phyloP scores from a whole-genome alignment of 2,329 filamentous ascomycete genomes.

The Sporothrix humicola region DNA sequence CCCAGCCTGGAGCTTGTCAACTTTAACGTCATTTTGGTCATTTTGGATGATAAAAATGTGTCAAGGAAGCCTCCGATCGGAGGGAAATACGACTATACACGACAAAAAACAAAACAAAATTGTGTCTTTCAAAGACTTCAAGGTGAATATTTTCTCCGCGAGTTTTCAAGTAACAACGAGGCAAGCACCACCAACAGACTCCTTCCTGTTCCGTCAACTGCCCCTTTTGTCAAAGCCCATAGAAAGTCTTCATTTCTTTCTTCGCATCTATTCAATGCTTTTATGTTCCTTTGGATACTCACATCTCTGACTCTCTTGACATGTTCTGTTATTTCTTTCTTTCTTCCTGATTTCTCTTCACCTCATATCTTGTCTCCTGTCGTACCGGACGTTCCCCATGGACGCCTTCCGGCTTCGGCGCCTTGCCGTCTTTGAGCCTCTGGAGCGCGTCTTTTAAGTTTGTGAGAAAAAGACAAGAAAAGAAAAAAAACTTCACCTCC shows the following conservation, averaged over 20 bases:
- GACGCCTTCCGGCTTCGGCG: constrained; percentile 30
- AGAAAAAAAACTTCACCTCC: neutral
- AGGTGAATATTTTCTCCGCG: neutral
- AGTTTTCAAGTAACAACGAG: neutral
- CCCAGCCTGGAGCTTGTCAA: neutral
- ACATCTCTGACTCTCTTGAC: no score
- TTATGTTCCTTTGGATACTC: no score
- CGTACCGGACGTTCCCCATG: constrained; percentile 30
- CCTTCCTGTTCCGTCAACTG: neutral
- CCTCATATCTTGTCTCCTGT: constrained; percentile 1
- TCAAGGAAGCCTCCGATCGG: constrained; percentile 26
- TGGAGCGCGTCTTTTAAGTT: neutral
- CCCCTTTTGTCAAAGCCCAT: neutral
- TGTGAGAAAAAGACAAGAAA: neutral
- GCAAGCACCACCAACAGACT: neutral
- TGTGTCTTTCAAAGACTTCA: no score
- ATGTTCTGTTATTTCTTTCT: no score
- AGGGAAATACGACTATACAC: neutral
- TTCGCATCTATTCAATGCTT: neutral
- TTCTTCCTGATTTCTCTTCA: neutral
- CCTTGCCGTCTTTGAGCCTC: neutral
- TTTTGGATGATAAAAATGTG: constrained; percentile 14
- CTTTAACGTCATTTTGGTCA: constrained; percentile 2
- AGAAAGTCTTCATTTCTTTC: neutral
- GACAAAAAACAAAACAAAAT: no score